phyloP scores from a whole-genome alignment of 2,329 filamentous ascomycete genomes.

The Colletotrichum sp. region DNA sequence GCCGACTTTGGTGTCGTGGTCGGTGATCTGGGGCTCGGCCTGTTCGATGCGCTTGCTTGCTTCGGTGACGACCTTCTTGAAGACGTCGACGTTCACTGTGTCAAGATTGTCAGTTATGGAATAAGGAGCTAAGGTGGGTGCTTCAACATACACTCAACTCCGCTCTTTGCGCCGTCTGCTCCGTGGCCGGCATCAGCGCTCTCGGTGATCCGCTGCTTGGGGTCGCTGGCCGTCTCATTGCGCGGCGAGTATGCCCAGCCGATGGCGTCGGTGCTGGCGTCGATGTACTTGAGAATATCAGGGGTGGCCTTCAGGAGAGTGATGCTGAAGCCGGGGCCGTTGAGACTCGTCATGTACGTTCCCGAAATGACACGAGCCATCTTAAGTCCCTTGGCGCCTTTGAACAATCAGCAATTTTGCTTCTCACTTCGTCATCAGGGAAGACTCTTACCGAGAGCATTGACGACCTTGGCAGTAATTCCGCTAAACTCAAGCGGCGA shows the following conservation, averaged over 20 bases:
- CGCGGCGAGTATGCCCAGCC: constrained; percentile 57
- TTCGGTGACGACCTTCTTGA: constrained; percentile 3
- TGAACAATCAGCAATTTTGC: background rate
- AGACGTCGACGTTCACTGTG: background rate
- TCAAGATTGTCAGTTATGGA: background rate
- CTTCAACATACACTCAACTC: constrained; percentile 22
- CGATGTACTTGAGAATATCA: constrained; percentile 69
- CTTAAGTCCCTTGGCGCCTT: background rate
- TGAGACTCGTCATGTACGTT: constrained; percentile 75
- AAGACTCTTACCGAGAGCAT: constrained; percentile 62
- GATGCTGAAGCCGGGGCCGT: constrained; percentile 74
- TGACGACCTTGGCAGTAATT: constrained; percentile 69
- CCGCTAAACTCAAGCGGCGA: constrained; percentile 70
- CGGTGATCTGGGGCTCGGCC: constrained; percentile 33
- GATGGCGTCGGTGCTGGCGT: constrained; percentile 69
- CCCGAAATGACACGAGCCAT: constrained; percentile 56
- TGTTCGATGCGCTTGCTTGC: constrained; percentile 39
- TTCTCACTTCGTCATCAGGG: too few relatives aligned
- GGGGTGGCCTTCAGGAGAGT: constrained; percentile 70
- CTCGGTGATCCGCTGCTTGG: constrained; percentile 65
- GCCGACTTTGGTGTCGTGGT: constrained; percentile 35
- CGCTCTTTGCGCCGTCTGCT: constrained; percentile 45
- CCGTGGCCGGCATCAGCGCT: constrained; percentile 53
- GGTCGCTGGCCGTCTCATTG: constrained; percentile 36
- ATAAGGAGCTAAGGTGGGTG: rapidly evolving